phyloP scores from a whole-genome alignment of 2,329 filamentous ascomycete species.

The Exophiala lecanii-corni region DNA sequence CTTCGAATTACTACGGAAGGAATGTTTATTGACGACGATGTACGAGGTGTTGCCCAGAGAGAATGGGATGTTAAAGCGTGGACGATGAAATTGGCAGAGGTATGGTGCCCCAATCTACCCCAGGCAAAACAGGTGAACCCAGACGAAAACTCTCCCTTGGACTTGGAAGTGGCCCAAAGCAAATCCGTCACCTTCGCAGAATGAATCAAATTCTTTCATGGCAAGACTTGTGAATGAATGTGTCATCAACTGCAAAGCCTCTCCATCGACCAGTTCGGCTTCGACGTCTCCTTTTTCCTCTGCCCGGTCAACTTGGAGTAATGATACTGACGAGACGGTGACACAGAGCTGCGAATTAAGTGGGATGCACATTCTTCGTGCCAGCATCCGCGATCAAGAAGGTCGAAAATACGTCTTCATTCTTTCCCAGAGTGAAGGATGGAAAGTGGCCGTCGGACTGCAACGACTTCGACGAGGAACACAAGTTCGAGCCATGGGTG shows the following conservation, averaged over 20 bases:
- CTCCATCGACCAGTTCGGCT: slow-evolving; percentile 53
- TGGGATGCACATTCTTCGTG: slow-evolving; percentile 54
- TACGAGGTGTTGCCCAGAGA: slow-evolving; percentile 82
- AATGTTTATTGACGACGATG: slow-evolving; percentile 94
- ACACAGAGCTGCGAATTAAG: slow-evolving; percentile 38
- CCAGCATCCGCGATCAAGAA: slow-evolving; percentile 55
- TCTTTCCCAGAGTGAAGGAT: slow-evolving; percentile 54
- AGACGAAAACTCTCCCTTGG: slow-evolving; percentile 12
- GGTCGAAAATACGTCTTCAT: slow-evolving; percentile 60
- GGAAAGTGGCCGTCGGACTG: slow-evolving; percentile 58
- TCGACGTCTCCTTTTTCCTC: slow-evolving; percentile 35
- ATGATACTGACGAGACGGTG: slow-evolving; percentile 18
- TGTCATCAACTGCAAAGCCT: slow-evolving; percentile 3
- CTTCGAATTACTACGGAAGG: slow-evolving; percentile 90
- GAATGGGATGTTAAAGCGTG: slow-evolving; percentile 99
- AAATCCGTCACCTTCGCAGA: slow-evolving; percentile 9
- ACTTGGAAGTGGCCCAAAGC: slow-evolving; percentile 11
- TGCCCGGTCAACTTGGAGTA: slow-evolving; percentile 1
- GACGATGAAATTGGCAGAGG: slow-evolving; percentile 90
- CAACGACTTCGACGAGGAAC: slow-evolving; percentile 53
- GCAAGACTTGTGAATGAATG: slow-evolving; percentile 61
- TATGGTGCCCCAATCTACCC: slow-evolving; percentile 64
- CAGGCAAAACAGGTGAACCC: slow-evolving; percentile 25
- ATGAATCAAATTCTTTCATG: slow-evolving; percentile 30
- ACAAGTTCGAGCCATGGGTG: slow-evolving; percentile 51